These are phyloP conservation scores for Botrytis tulipae DNA, from an alignment of 2,329 filamentous ascomycete genomes.

Conservation along the genomic window DNA sequence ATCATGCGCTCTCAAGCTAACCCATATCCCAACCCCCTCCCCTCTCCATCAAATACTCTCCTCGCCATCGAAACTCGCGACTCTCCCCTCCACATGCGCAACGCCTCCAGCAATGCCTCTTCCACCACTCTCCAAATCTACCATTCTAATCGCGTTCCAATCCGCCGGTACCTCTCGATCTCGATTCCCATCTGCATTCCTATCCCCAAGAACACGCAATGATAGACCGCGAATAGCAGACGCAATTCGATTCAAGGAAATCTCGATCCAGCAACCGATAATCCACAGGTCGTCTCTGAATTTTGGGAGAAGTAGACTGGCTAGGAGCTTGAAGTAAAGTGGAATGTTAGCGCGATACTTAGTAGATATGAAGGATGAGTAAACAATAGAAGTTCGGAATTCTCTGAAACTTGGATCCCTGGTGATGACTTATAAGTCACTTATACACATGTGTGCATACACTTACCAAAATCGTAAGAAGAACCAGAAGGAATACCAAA, in stretches of 20 bases:
- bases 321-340: background rate
- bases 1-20: rapidly evolving
- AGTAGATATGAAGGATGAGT: no score
- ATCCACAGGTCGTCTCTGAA: background rate
- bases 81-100: background rate
- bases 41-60: background rate
- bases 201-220: background rate
- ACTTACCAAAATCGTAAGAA: background rate
- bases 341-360: background rate
- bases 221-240: background rate
- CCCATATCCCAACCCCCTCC: background rate
- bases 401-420: no score
- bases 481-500: background rate
- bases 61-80: background rate
- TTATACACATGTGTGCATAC: no score
- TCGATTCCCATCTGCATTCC: background rate
- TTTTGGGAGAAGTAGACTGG: rapidly evolving
- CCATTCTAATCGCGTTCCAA: background rate
- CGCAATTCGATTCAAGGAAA: background rate
- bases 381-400: no score
- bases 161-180: background rate
- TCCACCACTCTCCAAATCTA: background rate
- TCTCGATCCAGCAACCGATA: background rate
- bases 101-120: background rate
- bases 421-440: no score